Evolutionary conservation across 2,329 filamentous ascomycete genomes (phyloP), one percentile per base, ranked within the genome.

Genomic region (Basipetospora chlamydospora): DNA sequence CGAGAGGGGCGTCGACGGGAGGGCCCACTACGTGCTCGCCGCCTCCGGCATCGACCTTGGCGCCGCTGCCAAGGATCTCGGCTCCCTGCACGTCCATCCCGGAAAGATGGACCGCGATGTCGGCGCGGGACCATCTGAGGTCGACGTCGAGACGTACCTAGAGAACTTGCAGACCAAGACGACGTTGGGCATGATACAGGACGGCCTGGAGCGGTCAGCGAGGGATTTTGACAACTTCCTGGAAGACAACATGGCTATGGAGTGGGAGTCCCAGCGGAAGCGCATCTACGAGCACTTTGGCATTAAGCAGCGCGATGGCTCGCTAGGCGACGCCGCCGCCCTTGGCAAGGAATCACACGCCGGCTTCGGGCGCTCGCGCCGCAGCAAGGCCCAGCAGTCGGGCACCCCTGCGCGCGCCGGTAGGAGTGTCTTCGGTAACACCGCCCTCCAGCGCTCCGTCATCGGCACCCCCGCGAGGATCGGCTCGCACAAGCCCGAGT

Each of bases 231-330:
- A 98, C 54, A 72, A 74, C 42, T 96, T 94, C 54, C 67, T 98
- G 39, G 87, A 96, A 54, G 87, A 95, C 49, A 92, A 93, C 51
- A 77, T 96, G 34, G 84, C 86, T 21, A 79, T 93, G 64, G 86
- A 96, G 55, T 96, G 90, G 87, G 87, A 95, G 47, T 79, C 81
- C 12, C 88, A 96, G 60, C 79, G 88, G 43, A 84, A 82, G 56
- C 78, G 78, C 45, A 94, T 98, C 44, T 96, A 95, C 58, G 78
- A 94, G 50, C 90, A 98, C 57, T 96, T 98, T 55, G 90, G 90
- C 11, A 80, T 98, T 52, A 79, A 76, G 51, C 62, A 70, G 5
- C 63, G 64, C 17, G 70, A 76, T 4, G 39, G 37, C 21, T n/a
- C 21, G 11, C 21, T 21, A 9, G 22, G 12, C 33, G 66, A 67